Evolutionary conservation across 1,284 basidiomycete species (phyloP).

Genomic region (Tilletia indica): DNA sequence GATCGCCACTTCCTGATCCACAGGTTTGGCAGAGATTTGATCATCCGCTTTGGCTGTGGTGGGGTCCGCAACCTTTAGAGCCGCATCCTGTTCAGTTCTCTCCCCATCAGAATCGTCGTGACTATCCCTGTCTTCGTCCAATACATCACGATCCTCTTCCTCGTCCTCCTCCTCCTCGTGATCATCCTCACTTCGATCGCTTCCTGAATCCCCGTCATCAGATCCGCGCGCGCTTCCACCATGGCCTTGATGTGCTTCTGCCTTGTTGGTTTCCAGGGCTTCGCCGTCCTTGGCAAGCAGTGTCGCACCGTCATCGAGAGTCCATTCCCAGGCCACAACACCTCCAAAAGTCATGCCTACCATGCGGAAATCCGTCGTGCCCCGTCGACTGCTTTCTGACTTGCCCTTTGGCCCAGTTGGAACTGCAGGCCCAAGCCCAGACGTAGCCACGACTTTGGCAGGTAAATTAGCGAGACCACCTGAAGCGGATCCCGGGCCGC

Average conservation of each 20-base stretch:
- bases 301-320: neutral
- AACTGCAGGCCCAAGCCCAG: neutral
- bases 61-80: too few species aligned
- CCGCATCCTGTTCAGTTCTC: too few species aligned
- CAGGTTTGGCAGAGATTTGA: too few species aligned
- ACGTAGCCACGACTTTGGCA: neutral
- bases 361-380: neutral
- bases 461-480: neutral
- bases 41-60: too few species aligned
- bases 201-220: neutral
- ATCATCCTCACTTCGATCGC: neutral
- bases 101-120: neutral
- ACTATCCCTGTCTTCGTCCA: neutral
- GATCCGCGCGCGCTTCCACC: too few species aligned
- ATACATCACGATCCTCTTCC: neutral
- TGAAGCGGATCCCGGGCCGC: neutral
- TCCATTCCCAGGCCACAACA: constrained; percentile 2
- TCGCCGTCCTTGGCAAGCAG: neutral
- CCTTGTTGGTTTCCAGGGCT: neutral
- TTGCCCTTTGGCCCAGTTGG: constrained; percentile 9
- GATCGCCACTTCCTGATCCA: too few species aligned
- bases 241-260: neutral
- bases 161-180: neutral
- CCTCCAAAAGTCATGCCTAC: neutral
- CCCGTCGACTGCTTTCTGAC: neutral